These are phyloP conservation scores for Sporisorium graminicola DNA, from an alignment of 1,284 basidiomycete species.

Conservation along the genomic window DNA sequence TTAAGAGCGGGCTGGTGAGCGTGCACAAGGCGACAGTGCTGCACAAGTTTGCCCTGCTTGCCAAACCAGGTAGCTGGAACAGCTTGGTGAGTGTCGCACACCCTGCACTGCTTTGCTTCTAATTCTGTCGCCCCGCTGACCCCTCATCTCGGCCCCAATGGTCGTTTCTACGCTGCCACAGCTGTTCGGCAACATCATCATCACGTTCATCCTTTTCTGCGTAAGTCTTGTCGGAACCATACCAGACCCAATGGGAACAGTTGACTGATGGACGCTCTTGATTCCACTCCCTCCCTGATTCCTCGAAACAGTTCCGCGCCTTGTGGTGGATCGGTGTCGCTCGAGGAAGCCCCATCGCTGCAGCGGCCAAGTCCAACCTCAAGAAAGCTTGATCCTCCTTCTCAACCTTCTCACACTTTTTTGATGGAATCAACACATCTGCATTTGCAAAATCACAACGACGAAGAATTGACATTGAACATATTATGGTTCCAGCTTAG, in stretches of 20 bases:
- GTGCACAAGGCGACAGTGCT: constrained; percentile 4
- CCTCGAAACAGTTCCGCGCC: constrained; percentile 30
- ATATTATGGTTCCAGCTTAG: neutral
- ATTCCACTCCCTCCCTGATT: no score
- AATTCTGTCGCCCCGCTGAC: neutral
- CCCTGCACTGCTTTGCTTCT: neutral
- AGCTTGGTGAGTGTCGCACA: constrained; percentile 29
- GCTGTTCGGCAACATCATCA: constrained; percentile 64
- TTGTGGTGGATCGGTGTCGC: constrained; percentile 53
- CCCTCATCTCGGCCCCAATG: no score
- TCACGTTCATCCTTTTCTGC: constrained; percentile 60
- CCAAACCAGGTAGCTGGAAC: constrained; percentile 48
- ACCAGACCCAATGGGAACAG: no score
- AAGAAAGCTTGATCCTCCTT: constrained; percentile 19
- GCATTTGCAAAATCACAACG: neutral
- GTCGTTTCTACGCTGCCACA: neutral
- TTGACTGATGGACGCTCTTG: no score
- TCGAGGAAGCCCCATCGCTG: constrained; percentile 32
- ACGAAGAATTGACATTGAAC: neutral
- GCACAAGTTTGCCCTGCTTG: constrained; percentile 31
- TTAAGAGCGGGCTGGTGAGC: constrained; percentile 3
- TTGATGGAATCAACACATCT: neutral
- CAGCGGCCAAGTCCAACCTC: neutral
- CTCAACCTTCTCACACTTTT: no score
- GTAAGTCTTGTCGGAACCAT: constrained; percentile 39